Conservation (phyloP, 495 filamentous ascomycete species). For the Cetradonia linearis region DNA sequence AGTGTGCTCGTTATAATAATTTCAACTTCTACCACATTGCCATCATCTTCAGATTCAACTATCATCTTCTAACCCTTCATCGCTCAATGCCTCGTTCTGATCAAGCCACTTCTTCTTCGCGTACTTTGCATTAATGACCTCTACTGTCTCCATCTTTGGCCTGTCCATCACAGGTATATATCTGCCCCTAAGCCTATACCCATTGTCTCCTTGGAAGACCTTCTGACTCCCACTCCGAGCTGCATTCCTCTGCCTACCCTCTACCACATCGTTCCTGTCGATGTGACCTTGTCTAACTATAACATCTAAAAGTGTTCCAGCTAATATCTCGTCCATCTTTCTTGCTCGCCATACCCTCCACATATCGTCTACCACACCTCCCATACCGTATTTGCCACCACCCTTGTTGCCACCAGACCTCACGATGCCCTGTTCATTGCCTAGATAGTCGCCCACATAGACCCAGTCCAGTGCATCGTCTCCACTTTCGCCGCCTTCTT, state of each 20-base stretch:
- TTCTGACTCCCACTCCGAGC: conserved; percentile 36
- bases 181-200: conserved; percentile 45
- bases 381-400: conserved; percentile 49
- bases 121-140: conserved; percentile 69
- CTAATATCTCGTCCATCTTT: conserved; percentile 83
- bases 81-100: conserved; percentile 13
- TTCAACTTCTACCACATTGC: background rate
- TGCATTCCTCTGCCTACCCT: conserved; percentile 26
- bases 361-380: conserved; percentile 58
- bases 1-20: background rate
- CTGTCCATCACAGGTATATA: conserved; percentile 66
- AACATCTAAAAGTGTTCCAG: conserved; percentile 54
- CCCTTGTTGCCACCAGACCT: conserved; percentile 23
- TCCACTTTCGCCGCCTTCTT: conserved; percentile 36
- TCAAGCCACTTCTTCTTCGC: conserved; percentile 56
- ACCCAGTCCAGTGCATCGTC: conserved; percentile 69
- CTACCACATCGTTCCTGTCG: conserved; percentile 24
- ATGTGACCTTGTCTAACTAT: conserved; percentile 39
- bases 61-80: background rate
- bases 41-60: background rate
- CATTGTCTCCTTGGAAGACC: conserved; percentile 62
- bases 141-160: conserved; percentile 49
- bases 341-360: conserved; percentile 74
- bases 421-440: conserved; percentile 26
- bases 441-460: conserved; percentile 51